Percentiles rank a stretch among this genome's conserved stretches.
phyloP scores from a whole-genome alignment of 2,329 filamentous ascomycete species.

The Cladophialophora exuberans region DNA sequence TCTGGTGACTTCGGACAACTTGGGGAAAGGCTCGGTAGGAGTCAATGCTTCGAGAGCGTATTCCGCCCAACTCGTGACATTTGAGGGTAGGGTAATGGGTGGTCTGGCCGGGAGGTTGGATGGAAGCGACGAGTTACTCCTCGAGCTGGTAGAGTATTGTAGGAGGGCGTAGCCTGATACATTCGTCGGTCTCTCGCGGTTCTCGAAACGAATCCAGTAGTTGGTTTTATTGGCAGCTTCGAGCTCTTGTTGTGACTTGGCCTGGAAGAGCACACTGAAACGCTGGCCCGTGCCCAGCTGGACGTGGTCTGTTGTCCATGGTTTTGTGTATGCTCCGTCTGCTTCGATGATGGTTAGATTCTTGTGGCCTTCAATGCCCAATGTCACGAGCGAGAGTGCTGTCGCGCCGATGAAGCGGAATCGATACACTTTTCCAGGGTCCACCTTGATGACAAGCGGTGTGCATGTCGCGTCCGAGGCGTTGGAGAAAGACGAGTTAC shows the following conservation, averaged over 20 bases:
- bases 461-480: slow-evolving; percentile 43
- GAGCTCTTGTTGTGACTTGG: slow-evolving; percentile 47
- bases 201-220: slow-evolving; percentile 48
- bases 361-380: slow-evolving; percentile 62
- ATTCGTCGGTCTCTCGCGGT: slow-evolving; percentile 34
- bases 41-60: slow-evolving; percentile 33
- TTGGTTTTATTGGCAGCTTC: slow-evolving; percentile 48
- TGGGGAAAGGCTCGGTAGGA: slow-evolving; percentile 31
- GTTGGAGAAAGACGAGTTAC: slow-evolving; percentile 46
- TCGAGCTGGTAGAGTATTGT: slow-evolving; percentile 24
- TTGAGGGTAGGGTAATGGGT: slow-evolving; percentile 31
- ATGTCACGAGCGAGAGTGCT: slow-evolving; percentile 57
- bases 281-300: slow-evolving; percentile 63
- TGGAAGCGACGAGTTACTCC: background rate
- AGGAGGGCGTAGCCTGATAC: slow-evolving; percentile 37
- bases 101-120: slow-evolving; percentile 26
- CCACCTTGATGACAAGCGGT: slow-evolving; percentile 59
- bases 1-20: slow-evolving; percentile 51
- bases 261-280: slow-evolving; percentile 60
- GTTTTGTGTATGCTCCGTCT: slow-evolving; percentile 50
- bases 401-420: slow-evolving; percentile 63
- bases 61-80: slow-evolving; percentile 29
- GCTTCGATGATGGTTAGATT: slow-evolving; percentile 63
- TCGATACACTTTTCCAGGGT: slow-evolving; percentile 64
- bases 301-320: slow-evolving; percentile 48